These are phyloP conservation scores for Fusarium protoensiforme DNA, from an alignment of 2,329 filamentous ascomycete species.

Conservation along the genomic window DNA sequence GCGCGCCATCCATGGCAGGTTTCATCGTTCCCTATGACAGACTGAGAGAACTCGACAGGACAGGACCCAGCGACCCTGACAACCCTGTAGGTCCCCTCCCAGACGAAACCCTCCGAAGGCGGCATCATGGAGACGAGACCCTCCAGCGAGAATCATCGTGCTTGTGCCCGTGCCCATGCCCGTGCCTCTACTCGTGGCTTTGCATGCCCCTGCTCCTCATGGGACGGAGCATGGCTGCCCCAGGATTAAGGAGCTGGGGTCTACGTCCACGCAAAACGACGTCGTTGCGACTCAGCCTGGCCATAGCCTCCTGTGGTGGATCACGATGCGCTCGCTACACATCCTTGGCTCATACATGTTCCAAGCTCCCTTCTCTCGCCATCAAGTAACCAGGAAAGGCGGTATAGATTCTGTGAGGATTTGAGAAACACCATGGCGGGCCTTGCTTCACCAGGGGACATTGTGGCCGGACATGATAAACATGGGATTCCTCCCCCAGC, in stretches of 20 bases:
- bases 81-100: conserved; percentile 16
- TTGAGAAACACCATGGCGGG: not conserved
- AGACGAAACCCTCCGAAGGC: conserved; percentile 9
- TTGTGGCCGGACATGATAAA: not conserved
- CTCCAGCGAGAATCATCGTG: conserved; percentile 3
- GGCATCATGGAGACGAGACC: conserved; percentile 16
- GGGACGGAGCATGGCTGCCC: conserved; percentile 21
- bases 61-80: conserved; percentile 11
- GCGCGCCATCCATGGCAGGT: not conserved
- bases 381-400: not conserved
- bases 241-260: conserved; percentile 17
- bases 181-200: conserved; percentile 2
- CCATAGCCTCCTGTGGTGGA: not conserved
- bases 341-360: not conserved
- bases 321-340: conserved; percentile 5
- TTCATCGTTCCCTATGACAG: conserved; percentile 6
- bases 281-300: not conserved
- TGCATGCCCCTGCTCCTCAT: conserved; percentile 9
- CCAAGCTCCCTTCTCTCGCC: not conserved
- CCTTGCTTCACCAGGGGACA: not conserved
- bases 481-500: not conserved
- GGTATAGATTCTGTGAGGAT: not conserved
- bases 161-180: conserved; percentile 5
- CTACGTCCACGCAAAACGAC: not conserved
- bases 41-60: not conserved